phyloP scores from a whole-genome alignment of 2,329 filamentous ascomycete genomes.

The Zymoseptoria brevis region DNA sequence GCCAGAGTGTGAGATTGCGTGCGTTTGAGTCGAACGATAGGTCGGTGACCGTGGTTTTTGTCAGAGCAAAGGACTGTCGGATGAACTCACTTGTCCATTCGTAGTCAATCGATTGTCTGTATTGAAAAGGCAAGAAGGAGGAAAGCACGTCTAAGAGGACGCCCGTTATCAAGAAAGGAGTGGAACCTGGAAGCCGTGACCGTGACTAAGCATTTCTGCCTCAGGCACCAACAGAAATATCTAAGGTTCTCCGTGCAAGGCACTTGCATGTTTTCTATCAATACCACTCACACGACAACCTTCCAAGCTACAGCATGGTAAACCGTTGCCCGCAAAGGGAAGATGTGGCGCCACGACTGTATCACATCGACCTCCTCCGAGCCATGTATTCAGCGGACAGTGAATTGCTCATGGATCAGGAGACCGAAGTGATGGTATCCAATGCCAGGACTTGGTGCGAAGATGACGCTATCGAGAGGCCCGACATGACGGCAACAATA shows the following conservation, averaged over 20 bases:
- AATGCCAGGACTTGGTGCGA: slow-evolving; percentile 13
- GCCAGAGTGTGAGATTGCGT: no score
- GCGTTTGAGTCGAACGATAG: no score
- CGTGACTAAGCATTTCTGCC: no score
- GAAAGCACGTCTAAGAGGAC: no score
- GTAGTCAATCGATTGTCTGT: no score
- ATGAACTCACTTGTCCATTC: no score
- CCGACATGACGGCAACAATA: slow-evolving; percentile 1
- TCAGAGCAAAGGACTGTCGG: no score
- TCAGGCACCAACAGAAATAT: neutral
- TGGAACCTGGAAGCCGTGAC: no score
- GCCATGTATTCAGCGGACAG: slow-evolving; percentile 44
- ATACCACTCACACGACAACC: neutral
- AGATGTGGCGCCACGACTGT: slow-evolving; percentile 10
- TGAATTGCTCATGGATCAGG: slow-evolving; percentile 24
- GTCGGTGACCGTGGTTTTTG: no score
- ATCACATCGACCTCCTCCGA: slow-evolving; percentile 41
- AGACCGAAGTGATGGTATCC: slow-evolving; percentile 4
- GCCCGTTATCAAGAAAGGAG: no score
- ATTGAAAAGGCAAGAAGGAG: no score
- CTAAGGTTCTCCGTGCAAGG: no score
- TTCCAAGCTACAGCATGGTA: neutral
- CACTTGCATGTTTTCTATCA: neutral
- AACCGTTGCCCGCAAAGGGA: neutral
- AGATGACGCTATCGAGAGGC: neutral